Conservation (phyloP, 164 flowering plant species). For the Hamamelis virginiana region DNA sequence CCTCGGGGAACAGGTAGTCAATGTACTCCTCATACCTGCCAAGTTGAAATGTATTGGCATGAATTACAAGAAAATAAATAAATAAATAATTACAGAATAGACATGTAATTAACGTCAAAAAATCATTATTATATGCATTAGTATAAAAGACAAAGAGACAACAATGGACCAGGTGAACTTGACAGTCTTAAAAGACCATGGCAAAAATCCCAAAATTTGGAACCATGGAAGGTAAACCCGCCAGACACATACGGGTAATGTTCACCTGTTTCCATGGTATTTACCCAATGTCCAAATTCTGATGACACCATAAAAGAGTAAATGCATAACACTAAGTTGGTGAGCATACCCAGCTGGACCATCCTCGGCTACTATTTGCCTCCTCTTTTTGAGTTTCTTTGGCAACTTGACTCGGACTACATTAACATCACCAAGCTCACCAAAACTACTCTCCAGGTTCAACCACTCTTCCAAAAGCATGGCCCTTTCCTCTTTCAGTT, state of each 20-base stretch:
- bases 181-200: too few relatives aligned
- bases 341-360: constrained; percentile 74
- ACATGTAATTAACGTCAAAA: background rate
- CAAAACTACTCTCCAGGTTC: constrained; percentile 64
- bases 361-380: constrained; percentile 63
- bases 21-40: constrained; percentile 73
- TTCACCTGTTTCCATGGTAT: background rate
- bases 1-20: constrained; percentile 87
- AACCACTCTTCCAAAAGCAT: constrained; percentile 93
- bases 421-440: constrained; percentile 70
- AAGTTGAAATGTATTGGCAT: constrained; percentile 2
- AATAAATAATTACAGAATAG: too few relatives aligned
- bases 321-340: background rate
- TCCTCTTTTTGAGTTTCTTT: constrained; percentile 80
- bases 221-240: too few relatives aligned
- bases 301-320: background rate
- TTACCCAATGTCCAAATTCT: background rate
- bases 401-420: constrained; percentile 77
- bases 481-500: constrained; percentile 87
- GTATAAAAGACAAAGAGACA: too few relatives aligned
- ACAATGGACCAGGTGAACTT: background rate
- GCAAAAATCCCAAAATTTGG: too few relatives aligned
- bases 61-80: too few relatives aligned
- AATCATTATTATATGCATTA: too few relatives aligned
- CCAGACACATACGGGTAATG: too few relatives aligned